Evolutionary conservation across 106 monocot genomes (phyloP).

Genomic region (Dactylorhiza incarnata): DNA sequence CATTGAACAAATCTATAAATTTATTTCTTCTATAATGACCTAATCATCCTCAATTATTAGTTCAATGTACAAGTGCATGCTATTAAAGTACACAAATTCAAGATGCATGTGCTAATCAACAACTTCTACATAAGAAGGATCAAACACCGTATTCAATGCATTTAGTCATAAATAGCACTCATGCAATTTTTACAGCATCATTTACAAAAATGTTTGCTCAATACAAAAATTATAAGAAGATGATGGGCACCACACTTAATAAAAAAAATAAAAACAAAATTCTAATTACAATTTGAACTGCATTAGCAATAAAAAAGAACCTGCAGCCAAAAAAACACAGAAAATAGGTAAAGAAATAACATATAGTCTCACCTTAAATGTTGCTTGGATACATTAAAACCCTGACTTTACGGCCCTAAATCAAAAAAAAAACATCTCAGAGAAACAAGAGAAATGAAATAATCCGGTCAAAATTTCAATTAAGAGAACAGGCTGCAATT

Average conservation of each 20-base stretch:
- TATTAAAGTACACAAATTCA: not conserved
- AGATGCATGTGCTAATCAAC: not conserved
- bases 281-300: not conserved
- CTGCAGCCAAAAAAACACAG: not conserved
- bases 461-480: not conserved
- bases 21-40: not conserved
- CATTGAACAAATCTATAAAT: too few relatives aligned
- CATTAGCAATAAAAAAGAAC: not conserved
- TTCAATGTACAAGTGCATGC: not conserved
- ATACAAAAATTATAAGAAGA: not conserved
- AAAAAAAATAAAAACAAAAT: not conserved
- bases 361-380: conserved; percentile 1
- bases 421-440: not conserved
- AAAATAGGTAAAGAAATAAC: not conserved
- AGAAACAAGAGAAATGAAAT: not conserved
- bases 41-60: not conserved
- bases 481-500: not conserved
- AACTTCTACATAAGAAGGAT: not conserved
- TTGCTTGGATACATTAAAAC: conserved; percentile 5
- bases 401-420: conserved; percentile 3
- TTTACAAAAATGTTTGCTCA: not conserved
- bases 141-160: not conserved
- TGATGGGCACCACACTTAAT: not conserved
- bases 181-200: not conserved
- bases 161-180: not conserved